phyloP scores from a whole-genome alignment of 2,329 filamentous ascomycete genomes.

The Hirsutella minnesotensis region DNA sequence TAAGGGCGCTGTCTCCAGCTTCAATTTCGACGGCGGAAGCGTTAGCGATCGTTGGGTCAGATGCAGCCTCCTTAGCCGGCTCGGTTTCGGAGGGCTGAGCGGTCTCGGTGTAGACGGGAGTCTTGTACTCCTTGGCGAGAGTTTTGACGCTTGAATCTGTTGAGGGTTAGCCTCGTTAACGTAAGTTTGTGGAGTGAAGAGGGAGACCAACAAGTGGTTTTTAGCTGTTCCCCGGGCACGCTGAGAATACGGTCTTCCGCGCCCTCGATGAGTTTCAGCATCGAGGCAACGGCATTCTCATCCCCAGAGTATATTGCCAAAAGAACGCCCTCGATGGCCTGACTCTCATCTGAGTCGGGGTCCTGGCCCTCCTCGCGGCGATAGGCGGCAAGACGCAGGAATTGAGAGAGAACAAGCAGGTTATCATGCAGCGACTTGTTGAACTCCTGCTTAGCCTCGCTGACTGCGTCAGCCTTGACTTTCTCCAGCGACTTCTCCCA shows the following conservation, averaged over 20 bases:
- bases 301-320: slow-evolving; percentile 71
- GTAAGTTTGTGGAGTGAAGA: neutral
- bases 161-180: slow-evolving; percentile 8
- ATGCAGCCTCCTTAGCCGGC: slow-evolving; percentile 22
- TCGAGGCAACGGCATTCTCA: slow-evolving; percentile 59
- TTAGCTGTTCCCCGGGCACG: slow-evolving; percentile 51
- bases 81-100: slow-evolving; percentile 19
- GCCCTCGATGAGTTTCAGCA: slow-evolving; percentile 67
- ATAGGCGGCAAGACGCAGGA: slow-evolving; percentile 67
- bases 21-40: slow-evolving; percentile 59
- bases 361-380: slow-evolving; percentile 59
- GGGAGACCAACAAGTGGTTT: slow-evolving; percentile 58
- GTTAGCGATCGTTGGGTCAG: slow-evolving; percentile 56
- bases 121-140: slow-evolving; percentile 41
- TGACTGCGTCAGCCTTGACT: slow-evolving; percentile 40
- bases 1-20: slow-evolving; percentile 25
- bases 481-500: slow-evolving; percentile 46
- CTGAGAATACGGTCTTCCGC: slow-evolving; percentile 53
- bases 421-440: slow-evolving; percentile 49
- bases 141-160: slow-evolving; percentile 26
- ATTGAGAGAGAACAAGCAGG: slow-evolving; percentile 63
- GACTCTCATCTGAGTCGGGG: slow-evolving; percentile 56
- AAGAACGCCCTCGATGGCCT: slow-evolving; percentile 70
- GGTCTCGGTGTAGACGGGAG: slow-evolving; percentile 22
- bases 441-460: slow-evolving; percentile 35